Percentiles rank a stretch among this genome's conserved stretches.
phyloP scores from a whole-genome alignment of 2,329 filamentous ascomycete species.

The Teratosphaeria zuluensis region DNA sequence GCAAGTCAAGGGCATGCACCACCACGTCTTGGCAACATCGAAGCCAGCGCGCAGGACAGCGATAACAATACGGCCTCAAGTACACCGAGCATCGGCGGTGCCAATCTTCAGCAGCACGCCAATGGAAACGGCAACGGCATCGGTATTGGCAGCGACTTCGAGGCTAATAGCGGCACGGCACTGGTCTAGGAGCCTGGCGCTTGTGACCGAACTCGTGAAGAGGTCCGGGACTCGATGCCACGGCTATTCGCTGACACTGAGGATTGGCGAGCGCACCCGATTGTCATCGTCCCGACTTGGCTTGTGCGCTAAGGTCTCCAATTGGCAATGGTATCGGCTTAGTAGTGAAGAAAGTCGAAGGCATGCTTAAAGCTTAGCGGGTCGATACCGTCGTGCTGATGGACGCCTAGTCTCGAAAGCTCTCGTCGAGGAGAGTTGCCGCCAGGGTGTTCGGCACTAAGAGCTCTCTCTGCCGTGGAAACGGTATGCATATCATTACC shows the following conservation, averaged over 20 bases:
- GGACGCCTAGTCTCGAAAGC: too few relatives aligned
- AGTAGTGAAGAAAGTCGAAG: too few relatives aligned
- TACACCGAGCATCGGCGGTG: background rate
- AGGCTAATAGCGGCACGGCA: background rate
- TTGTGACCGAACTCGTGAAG: background rate
- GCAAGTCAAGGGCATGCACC: background rate
- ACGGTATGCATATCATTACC: too few relatives aligned
- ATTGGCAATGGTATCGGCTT: too few relatives aligned
- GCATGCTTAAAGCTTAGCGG: too few relatives aligned
- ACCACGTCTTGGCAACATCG: background rate
- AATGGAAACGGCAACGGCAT: background rate
- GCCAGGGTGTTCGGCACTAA: too few relatives aligned
- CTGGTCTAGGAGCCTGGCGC: background rate
- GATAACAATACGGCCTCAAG: background rate
- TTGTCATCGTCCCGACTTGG: background rate
- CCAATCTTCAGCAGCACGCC: background rate
- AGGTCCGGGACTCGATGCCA: background rate
- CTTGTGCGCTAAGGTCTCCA: too few relatives aligned
- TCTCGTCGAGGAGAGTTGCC: too few relatives aligned
- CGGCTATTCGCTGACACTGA: background rate
- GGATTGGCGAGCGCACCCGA: background rate
- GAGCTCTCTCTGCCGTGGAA: too few relatives aligned
- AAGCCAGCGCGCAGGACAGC: background rate
- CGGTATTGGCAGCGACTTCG: background rate
- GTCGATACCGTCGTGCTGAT: too few relatives aligned